Base-by-base conservation (phyloP, 495 filamentous ascomycete genomes). In the Xylaria bambusicola region DNA sequence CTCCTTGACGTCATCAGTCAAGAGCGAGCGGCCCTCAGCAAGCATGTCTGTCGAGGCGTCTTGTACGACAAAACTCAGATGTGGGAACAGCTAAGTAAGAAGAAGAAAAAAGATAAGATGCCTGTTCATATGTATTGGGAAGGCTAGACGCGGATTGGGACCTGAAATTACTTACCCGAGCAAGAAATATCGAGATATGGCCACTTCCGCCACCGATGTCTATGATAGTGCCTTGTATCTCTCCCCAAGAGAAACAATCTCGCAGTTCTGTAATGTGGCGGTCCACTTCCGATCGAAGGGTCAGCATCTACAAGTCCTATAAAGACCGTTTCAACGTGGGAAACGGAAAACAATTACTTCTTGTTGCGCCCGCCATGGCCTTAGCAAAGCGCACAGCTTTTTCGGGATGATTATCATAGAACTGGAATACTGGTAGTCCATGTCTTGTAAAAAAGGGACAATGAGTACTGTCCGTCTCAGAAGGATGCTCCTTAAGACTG, bases 41-140 rank as follows among this genome's bases (percentile, higher is more conserved):
- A 71, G 58, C 62, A 68, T 66, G 15, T 58, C 3, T 6, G 44
- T 27, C 0, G 29, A 56, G 13, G 17, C 21, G 41, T 70, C 62
- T 36, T 72, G 68, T 1, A 72, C 67, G 10, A 68, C 58, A 21
- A 70, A 66, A 9, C 51, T 33, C 0, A 72, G 31, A 13, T 55
- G 10, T 6, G 69, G 65, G 20, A 56, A 65, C 17, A 18, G 6
- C 69, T 71, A 47, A n/a, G 18, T 4, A 36, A 48, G 18, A 45
- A 6, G 20, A n/a, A 53, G 29, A 35, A 35, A 41, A 44, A 26
- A 41, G n/a, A 58, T 10, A 33, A 4, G 36, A 9, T 1, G 15
- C 17, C 21, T n/a, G n/a, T n/a, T n/a, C n/a, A n/a, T n/a, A n/a
- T n/a, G n/a, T n/a, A n/a, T n/a, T n/a, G n/a, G n/a, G n/a, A n/a